Base-by-base conservation (phyloP, 2,329 filamentous ascomycete species). In the Camillea tinctor region DNA sequence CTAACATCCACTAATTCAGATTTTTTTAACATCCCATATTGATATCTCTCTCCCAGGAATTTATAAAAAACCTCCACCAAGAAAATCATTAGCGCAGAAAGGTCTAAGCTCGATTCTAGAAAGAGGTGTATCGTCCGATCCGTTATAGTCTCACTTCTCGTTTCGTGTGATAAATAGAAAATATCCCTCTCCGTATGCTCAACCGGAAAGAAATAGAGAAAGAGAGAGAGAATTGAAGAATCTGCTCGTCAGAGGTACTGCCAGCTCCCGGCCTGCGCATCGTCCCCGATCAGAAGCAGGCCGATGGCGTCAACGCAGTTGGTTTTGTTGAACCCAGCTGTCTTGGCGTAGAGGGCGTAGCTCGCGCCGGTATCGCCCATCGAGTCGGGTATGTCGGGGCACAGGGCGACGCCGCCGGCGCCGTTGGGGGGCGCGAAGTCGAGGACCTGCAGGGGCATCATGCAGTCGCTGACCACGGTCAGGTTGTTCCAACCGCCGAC, bases 401-500 rank as follows among this genome's bases (percentile, higher is more conserved):
- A 71, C 40, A 72, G 59, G n/a, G 58, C 57, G 13, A 75, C 44
- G 64, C 78, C 62, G 20, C 62, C 24, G 26, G 69, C 13, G 63
- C 73, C 63, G 64, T 75, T 60, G 60, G 70, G 40, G 58, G 63
- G 69, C 64, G 73, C 24, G 62, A 71, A 73, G 61, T 71, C 65
- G 19, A 69, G 19, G 1, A 72, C 63, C 19, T 65, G 55, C 1
- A 71, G 24, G 13, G 30, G 19, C 17, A 21, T 60, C 3, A n/a
- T 62, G 26, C 70, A 71, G 9, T 69, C 64, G 11, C 67, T 68
- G 1, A 70, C 30, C 9, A 73, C 51, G 0, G 68, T 70, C 40
- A 71, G 70, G 0, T 68, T 65, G 30, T 60, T 70, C 74, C 88
- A 87, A 23, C 82, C 80, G 1, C 79, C 80, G 17, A 74, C 56